phyloP scores from a whole-genome alignment of 2,329 filamentous ascomycete species.

The Aspergillus clavatus region DNA sequence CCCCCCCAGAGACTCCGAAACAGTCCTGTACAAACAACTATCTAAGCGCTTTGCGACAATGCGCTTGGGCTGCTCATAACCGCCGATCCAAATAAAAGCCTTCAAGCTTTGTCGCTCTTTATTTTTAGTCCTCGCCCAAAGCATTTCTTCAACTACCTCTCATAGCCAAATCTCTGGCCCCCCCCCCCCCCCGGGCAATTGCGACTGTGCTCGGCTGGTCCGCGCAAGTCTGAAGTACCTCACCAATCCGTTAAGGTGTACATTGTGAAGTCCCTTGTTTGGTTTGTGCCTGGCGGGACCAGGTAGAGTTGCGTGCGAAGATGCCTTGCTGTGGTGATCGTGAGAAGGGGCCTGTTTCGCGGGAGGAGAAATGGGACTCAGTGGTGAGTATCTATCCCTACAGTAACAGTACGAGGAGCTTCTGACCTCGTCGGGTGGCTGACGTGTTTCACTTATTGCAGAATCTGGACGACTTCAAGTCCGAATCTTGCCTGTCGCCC shows the following conservation, averaged over 20 bases:
- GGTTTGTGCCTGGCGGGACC: slow-evolving; percentile 25
- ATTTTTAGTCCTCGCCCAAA: slow-evolving; percentile 1
- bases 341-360: slow-evolving; percentile 61
- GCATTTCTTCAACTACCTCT: background rate
- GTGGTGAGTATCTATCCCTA: too few species aligned
- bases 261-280: slow-evolving; percentile 8
- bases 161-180: too few species aligned
- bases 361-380: slow-evolving; percentile 93
- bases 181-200: too few species aligned
- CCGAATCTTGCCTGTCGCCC: slow-evolving; percentile 67
- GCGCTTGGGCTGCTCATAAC: slow-evolving; percentile 12
- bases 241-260: too few species aligned
- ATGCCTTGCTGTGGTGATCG: slow-evolving; percentile 64
- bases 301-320: slow-evolving; percentile 28
- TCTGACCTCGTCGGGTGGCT: too few species aligned
- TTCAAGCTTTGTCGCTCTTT: slow-evolving; percentile 11
- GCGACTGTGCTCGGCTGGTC: slow-evolving; percentile 33
- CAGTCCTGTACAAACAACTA: background rate
- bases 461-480: slow-evolving; percentile 72
- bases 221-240: slow-evolving; percentile 24
- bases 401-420: too few species aligned
- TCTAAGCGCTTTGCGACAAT: slow-evolving; percentile 11
- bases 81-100: slow-evolving; percentile 10
- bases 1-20: background rate
- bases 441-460: slow-evolving; percentile 21